Percentiles rank a stretch among this genome's conserved stretches.
phyloP scores from a whole-genome alignment of 2,329 filamentous ascomycete genomes.

The Rhynchosporium secalis region DNA sequence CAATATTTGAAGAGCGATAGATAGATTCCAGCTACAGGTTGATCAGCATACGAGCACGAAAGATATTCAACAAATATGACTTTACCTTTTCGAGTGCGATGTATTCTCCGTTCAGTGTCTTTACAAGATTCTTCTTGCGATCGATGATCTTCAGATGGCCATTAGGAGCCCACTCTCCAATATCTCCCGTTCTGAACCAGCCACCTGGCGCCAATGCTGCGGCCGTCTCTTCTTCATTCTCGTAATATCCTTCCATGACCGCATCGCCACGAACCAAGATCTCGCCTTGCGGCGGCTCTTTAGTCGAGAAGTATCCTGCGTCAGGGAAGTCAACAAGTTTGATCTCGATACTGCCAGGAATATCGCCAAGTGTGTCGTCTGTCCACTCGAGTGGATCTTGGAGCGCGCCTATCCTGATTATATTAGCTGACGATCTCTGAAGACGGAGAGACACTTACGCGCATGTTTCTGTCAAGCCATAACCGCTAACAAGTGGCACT shows the following conservation, averaged over 20 bases:
- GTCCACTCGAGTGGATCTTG: conserved; percentile 83
- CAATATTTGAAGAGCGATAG: conserved; percentile 73
- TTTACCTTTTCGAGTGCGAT: conserved; percentile 80
- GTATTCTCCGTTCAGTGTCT: conserved; percentile 93
- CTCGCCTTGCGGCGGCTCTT: conserved; percentile 76
- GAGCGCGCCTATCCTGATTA: conserved; percentile 72
- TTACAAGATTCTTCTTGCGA: conserved; percentile 90
- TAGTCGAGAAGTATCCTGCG: conserved; percentile 68
- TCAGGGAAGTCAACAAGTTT: conserved; percentile 89
- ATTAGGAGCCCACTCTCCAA: conserved; percentile 72
- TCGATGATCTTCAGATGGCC: conserved; percentile 78
- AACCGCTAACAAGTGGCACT: conserved; percentile 88
- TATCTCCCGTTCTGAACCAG: conserved; percentile 93
- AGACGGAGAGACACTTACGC: conserved; percentile 44
- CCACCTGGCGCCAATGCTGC: conserved; percentile 70
- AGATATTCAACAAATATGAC: too few species aligned
- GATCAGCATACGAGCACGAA: conserved; percentile 10
- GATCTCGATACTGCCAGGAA: conserved; percentile 74
- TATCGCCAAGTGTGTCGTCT: conserved; percentile 72
- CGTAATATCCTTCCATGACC: conserved; percentile 75
- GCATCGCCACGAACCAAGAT: conserved; percentile 79
- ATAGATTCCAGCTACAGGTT: conserved; percentile 69
- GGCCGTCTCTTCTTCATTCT: conserved; percentile 80
- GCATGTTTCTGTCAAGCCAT: conserved; percentile 89
- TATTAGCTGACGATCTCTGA: conserved; percentile 69